A percentile compares a stretch with the other conserved stretches of the same genome.
phyloP scores from a whole-genome alignment of 2,329 filamentous ascomycete species.

The Hymenoscyphus occultus region DNA sequence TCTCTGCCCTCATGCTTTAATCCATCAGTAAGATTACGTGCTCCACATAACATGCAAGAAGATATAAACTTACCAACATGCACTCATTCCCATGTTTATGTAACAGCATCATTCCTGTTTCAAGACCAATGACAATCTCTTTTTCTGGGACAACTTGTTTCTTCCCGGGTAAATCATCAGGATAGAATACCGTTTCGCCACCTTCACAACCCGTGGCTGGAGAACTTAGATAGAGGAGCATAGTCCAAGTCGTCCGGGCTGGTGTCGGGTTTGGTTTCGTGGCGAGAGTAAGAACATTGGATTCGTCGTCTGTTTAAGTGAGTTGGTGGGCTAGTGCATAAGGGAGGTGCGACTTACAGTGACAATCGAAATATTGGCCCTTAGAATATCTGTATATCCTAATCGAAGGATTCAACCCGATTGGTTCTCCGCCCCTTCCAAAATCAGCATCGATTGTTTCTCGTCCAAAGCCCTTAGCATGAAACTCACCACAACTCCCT shows the following conservation, averaged over 20 bases:
- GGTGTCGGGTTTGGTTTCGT: conserved; percentile 41
- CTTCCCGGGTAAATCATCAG: conserved; percentile 54
- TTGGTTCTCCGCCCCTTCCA: conserved; percentile 74
- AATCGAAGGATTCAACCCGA: conserved; percentile 88
- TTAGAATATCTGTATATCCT: conserved; percentile 82
- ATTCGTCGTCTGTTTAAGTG: conserved; percentile 70
- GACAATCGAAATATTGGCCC: conserved; percentile 88
- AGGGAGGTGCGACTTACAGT: conserved; percentile 60
- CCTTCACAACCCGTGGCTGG: conserved; percentile 71
- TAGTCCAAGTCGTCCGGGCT: conserved; percentile 83
- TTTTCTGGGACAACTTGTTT: conserved; percentile 45
- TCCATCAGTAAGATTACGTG: not conserved
- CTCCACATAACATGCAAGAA: not conserved
- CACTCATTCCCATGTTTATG: conserved; percentile 90
- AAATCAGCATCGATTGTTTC: conserved; percentile 26
- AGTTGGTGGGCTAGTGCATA: not conserved
- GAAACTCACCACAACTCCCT: conserved; percentile 31
- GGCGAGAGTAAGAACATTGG: conserved; percentile 65
- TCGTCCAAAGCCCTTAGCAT: conserved; percentile 27
- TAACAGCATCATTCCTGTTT: conserved; percentile 81
- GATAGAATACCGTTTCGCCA: conserved; percentile 91
- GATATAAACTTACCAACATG: conserved; percentile 57
- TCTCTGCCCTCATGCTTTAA: conserved; percentile 74
- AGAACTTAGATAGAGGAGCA: conserved; percentile 83
- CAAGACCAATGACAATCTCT: conserved; percentile 68